Evolutionary conservation across 345 rosid species (phyloP), one percentile per base, ranked within the genome.

Genomic region (Citrus sp.): DNA sequence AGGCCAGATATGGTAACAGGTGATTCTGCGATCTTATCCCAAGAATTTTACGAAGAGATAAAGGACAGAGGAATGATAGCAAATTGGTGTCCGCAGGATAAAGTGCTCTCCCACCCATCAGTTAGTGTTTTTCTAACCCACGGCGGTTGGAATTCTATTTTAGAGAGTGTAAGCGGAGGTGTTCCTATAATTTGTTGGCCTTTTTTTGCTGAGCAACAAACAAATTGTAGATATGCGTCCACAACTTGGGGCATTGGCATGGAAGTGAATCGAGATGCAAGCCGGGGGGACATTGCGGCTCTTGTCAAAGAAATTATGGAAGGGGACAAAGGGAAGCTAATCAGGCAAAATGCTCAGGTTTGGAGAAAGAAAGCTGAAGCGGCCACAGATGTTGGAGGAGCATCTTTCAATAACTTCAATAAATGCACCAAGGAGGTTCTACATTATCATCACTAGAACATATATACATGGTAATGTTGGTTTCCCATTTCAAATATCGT

Each of bases 101-200:
- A 79, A 35, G 83, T 85, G 25, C 54, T 85, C 0, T 67, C 65
- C 9, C 85, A 85, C 30, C 83, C 76, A 5, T 69, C 83, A 0
- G 64, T 80, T 3, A 76, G 80, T 2, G 76, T 76, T 60, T 79
- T 79, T 35, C 55, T 79, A 37, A 79, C 80, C 0, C 85, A 80
- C 18, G 30, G 84, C 5, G 84, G 84, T 12, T 84, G 84, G 84
- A 84, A 81, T 76, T 84, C 87, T 13, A 68, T 32, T 0, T 0
- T 81, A 9, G 84, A 81, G 72, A 40, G 78, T 5, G 5, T 79
- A 22, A 12, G 70, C 9, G 69, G 19, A 10, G 82, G 84, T 2
- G 75, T 72, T 7, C 80, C 82, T 6, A 25, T 84, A 6, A 74
- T 81, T 0, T 84, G 87, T 22, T 82, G 85, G 85, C 85, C 85